These are phyloP conservation scores for Elsinoe necatrix DNA, from an alignment of 2,329 filamentous ascomycete species.

Conservation along the genomic window DNA sequence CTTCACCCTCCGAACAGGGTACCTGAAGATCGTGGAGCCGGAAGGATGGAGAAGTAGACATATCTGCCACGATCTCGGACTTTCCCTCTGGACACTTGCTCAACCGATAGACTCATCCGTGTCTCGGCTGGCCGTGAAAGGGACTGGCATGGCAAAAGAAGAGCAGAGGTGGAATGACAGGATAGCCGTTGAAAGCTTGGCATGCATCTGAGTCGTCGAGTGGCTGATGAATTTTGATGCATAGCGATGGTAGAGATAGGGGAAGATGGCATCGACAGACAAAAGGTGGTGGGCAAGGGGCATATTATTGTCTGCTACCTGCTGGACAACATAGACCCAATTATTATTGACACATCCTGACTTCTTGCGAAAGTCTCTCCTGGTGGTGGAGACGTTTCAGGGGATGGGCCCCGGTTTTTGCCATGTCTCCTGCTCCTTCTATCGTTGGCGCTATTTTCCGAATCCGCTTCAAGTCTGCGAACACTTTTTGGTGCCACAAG, in stretches of 20 bases:
- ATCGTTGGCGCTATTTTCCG: background rate
- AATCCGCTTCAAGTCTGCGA: background rate
- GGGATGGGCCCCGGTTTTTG: background rate
- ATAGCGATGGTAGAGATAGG: conserved; percentile 8
- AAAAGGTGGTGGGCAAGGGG: background rate
- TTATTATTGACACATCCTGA: too few species aligned
- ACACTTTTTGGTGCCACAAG: background rate
- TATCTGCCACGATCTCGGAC: background rate
- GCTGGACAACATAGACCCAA: too few species aligned
- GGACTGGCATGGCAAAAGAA: background rate
- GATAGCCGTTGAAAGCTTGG: conserved; percentile 13
- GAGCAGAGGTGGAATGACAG: background rate
- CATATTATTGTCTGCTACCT: background rate
- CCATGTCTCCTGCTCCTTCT: background rate
- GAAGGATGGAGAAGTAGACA: background rate
- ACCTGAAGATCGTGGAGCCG: conserved; percentile 11
- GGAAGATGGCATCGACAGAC: background rate
- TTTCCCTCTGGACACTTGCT: background rate
- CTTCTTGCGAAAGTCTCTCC: background rate
- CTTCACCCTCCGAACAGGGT: conserved; percentile 1
- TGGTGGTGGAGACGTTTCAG: conserved; percentile 4
- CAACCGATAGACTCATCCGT: background rate
- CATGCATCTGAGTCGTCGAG: background rate
- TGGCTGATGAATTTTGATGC: conserved; percentile 3
- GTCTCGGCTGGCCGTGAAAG: background rate